Evolutionary conservation across 1,284 basidiomycete genomes (phyloP).

Genomic region (Hypsizygus ulmarius): DNA sequence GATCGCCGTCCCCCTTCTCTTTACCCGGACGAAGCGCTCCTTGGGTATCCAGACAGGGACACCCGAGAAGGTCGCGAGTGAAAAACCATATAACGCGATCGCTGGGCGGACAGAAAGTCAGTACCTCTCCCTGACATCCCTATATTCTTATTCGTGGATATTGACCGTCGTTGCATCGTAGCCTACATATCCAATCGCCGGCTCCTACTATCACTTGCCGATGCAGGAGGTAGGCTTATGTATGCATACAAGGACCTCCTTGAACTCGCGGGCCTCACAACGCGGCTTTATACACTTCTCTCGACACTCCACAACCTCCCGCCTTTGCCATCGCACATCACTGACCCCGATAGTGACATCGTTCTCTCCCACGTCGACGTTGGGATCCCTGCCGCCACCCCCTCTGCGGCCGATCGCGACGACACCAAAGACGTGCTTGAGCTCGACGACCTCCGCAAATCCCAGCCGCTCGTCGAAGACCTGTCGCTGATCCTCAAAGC

Average conservation of each 20-base stretch:
- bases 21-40: slow-evolving; percentile 46
- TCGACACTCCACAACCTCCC: slow-evolving; percentile 80
- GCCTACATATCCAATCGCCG: slow-evolving; percentile 97
- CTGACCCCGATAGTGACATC: slow-evolving; percentile 43
- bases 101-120: slow-evolving; percentile 47
- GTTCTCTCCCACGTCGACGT: slow-evolving; percentile 74
- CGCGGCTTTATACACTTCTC: slow-evolving; percentile 85
- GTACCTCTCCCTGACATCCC: slow-evolving; percentile 12
- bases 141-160: neutral
- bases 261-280: slow-evolving; percentile 90
- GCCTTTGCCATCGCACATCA: slow-evolving; percentile 39
- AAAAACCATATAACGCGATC: slow-evolving; percentile 37
- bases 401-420: slow-evolving; percentile 19
- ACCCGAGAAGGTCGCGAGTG: slow-evolving; percentile 2
- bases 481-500: slow-evolving; percentile 70
- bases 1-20: slow-evolving; percentile 85
- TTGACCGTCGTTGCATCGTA: slow-evolving; percentile 27
- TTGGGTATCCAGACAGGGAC: slow-evolving; percentile 43
- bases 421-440: slow-evolving; percentile 10
- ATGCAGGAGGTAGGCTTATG: slow-evolving; percentile 92
- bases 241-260: slow-evolving; percentile 91
- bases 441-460: slow-evolving; percentile 13
- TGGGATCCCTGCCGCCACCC: slow-evolving; percentile 47
- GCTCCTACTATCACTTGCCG: slow-evolving; percentile 87
- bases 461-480: slow-evolving; percentile 61